Percentiles rank a stretch among this genome's conserved stretches.
Conservation (phyloP, 768 basidiomycete genomes). For the Pisolithus marmoratus region DNA sequence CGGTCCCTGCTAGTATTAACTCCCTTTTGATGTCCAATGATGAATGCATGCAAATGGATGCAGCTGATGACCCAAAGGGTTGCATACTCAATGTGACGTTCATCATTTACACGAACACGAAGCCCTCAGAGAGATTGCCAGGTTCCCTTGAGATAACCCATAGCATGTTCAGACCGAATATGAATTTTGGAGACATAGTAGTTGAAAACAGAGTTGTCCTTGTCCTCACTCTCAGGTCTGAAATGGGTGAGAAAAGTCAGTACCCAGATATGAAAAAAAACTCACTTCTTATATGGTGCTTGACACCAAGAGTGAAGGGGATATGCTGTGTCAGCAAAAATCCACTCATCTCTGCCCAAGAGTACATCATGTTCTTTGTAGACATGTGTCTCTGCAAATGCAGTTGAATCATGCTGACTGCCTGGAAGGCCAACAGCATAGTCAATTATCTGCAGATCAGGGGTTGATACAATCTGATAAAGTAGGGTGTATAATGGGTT, state of each 20-base stretch:
- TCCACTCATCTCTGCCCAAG: no score
- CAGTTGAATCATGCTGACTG: no score
- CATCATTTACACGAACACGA: conserved; percentile 4
- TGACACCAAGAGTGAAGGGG: no score
- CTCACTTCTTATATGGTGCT: no score
- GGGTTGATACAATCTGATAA: no score
- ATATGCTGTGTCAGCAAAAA: no score
- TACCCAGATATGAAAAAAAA: no score
- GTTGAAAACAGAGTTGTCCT: conserved; percentile 17
- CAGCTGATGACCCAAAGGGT: conserved; percentile 10
- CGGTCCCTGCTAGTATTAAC: background rate
- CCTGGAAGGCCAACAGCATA: no score
- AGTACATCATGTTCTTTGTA: no score
- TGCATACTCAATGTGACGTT: conserved; percentile 8
- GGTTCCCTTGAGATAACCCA: conserved; percentile 36
- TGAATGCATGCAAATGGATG: conserved; percentile 10
- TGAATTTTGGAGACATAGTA: conserved; percentile 27
- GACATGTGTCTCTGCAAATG: no score
- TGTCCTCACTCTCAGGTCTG: conserved; percentile 6
- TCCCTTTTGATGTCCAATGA: conserved; percentile 20
- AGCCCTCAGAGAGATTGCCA: conserved; percentile 9
- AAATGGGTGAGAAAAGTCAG: background rate
- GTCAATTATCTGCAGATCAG: no score
- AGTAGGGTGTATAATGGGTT: no score
- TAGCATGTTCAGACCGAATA: conserved; percentile 34